Base-by-base conservation (phyloP, 306 rosid species). In the Hippophae tibetana region DNA sequence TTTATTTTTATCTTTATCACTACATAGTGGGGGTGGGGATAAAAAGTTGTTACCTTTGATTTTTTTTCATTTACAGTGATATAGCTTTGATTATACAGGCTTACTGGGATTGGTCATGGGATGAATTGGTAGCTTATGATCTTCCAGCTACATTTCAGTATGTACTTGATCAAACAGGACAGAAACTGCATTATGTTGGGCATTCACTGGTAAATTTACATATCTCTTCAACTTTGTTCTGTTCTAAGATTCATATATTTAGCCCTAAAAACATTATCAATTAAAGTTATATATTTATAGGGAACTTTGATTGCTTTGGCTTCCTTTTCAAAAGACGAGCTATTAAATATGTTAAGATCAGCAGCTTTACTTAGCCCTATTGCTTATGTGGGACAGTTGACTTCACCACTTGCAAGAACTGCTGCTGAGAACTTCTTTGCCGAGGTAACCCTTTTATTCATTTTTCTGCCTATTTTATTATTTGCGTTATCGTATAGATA, bases 91-190 rank as follows among this genome's bases (percentile, higher is more conserved):
- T 9, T 25, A 57, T 62, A 7, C 74, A 90, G 97, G 76, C 66
- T 63, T 92, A 81, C 47, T 92, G 95, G 99, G 60, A 92, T 57
- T 92, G 95, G 99, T 81, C 99, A 58, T 92, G 99, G 99, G 96
- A 92, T 88, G 96, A 88, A 77, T 70, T 92, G 48, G 96, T 85
- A 8, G 84, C 96, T 52, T 78, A 81, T 73, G 98, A 92, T 76
- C 84, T 92, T 61, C 92, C 98, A 13, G 87, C 93, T 23, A 85
- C 89, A 49, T 60, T 87, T 65, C 72, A 78, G 64, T 80, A 92
- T 75, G 96, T 92, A 62, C 79, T 71, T 65, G 64, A 78, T 79
- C 82, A 78, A 75, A 69, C 98, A 42, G 79, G 89, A 58, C 87
- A 92, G 72, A 92, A 76, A 55, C 54, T 83, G 52, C 89, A 87